phyloP scores from a whole-genome alignment of 345 rosid species.

The Eucalyptus virginea region DNA sequence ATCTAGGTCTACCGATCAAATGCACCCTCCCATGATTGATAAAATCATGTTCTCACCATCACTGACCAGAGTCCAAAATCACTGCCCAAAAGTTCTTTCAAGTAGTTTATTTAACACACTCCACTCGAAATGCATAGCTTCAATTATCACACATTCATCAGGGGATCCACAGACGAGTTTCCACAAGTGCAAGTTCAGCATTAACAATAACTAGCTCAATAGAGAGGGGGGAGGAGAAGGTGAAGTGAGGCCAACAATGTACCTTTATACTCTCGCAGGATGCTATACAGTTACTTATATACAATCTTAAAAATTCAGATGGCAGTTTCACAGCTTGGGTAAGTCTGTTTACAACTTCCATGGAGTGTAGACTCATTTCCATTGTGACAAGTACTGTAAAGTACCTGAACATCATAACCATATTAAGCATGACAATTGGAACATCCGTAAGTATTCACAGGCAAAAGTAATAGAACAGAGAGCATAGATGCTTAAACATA shows the following conservation, averaged over 20 bases:
- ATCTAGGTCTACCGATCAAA: background rate
- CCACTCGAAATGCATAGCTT: background rate
- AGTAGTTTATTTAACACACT: background rate
- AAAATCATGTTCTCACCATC: background rate
- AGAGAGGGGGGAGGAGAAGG: background rate
- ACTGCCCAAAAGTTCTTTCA: background rate
- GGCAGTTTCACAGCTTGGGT: constrained; percentile 93
- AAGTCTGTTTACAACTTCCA: constrained; percentile 99
- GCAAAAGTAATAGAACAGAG: background rate
- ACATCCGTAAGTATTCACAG: background rate
- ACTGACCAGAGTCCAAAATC: background rate
- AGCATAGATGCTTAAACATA: constrained; percentile 25
- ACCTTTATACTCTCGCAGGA: constrained; percentile 94
- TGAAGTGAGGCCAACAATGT: background rate
- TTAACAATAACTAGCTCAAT: background rate
- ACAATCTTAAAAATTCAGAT: constrained; percentile 77
- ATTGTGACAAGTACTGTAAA: constrained; percentile 80
- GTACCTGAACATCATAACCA: constrained; percentile 33
- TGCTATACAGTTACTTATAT: constrained; percentile 92
- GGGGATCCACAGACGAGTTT: background rate
- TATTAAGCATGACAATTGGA: background rate
- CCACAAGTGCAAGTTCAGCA: background rate
- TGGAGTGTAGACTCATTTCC: constrained; percentile 97
- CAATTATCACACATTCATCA: background rate
- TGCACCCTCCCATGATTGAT: background rate